A percentile compares a stretch with the other conserved stretches of the same genome.
These are phyloP conservation scores for Crithidia sp. DNA, from an alignment of 208 protist species.

Conservation along the genomic window DNA sequence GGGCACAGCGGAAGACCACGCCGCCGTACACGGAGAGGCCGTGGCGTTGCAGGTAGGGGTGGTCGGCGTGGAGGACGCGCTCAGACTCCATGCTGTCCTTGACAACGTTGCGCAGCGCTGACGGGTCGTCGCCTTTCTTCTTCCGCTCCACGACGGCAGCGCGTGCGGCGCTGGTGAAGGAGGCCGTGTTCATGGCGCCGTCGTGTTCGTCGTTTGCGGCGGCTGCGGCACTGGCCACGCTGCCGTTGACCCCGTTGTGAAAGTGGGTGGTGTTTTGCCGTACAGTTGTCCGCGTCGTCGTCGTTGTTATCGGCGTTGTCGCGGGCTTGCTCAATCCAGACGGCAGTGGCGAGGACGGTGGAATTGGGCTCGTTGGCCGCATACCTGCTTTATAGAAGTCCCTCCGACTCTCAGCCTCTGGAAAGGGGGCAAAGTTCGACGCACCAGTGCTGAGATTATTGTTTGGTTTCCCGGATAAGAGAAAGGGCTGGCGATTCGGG, in stretches of 20 bases:
- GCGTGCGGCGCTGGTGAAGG: neutral
- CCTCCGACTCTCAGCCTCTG: neutral
- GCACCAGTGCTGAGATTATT: neutral
- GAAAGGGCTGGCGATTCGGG: neutral
- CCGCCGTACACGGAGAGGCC: conserved; percentile 50
- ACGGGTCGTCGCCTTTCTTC: conserved; percentile 1
- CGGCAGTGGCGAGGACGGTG: neutral
- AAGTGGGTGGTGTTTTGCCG: conserved; percentile 7
- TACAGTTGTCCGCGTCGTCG: neutral
- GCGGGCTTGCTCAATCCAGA: neutral
- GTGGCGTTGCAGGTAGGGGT: conserved; percentile 49
- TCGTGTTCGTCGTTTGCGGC: conserved; percentile 1
- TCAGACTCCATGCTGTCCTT: conserved; percentile 42
- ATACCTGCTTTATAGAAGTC: neutral
- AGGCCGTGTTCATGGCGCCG: neutral
- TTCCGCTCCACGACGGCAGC: neutral
- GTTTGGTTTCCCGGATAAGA: neutral
- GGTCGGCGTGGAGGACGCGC: conserved; percentile 36
- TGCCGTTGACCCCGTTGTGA: conserved; percentile 6
- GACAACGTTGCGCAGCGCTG: conserved; percentile 33
- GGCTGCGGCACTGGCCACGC: neutral
- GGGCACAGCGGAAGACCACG: conserved; percentile 56
- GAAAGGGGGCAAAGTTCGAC: neutral
- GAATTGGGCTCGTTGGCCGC: neutral
- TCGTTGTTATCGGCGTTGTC: neutral